These are phyloP conservation scores for Tephrocybe sp. DNA, from an alignment of 768 basidiomycete species.

Conservation along the genomic window DNA sequence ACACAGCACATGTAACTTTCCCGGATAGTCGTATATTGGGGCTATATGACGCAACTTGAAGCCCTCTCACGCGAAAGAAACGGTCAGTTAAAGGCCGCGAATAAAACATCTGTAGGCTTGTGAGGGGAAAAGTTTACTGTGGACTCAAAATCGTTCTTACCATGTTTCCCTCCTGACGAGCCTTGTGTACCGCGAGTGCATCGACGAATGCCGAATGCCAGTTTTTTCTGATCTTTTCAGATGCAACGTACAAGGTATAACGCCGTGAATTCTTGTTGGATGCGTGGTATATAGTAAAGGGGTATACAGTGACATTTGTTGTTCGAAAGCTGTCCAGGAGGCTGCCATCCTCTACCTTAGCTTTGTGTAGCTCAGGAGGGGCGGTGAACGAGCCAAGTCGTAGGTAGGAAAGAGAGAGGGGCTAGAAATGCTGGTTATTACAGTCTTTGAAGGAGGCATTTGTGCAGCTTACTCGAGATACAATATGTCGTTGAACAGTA, in stretches of 20 bases:
- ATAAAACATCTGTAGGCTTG: constrained; percentile 59
- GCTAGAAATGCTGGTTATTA: constrained; percentile 39
- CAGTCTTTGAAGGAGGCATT: background rate
- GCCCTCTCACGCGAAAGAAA: constrained; percentile 52
- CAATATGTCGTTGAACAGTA: constrained; percentile 46
- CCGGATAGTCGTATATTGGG: constrained; percentile 46
- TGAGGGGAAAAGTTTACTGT: background rate
- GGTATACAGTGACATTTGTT: constrained; percentile 57
- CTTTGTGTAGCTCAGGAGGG: constrained; percentile 61
- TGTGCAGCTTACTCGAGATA: constrained; percentile 56
- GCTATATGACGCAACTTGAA: constrained; percentile 24
- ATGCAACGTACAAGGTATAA: constrained; percentile 70
- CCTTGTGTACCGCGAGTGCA: constrained; percentile 61
- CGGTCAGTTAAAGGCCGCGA: constrained; percentile 55
- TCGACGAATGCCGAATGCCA: constrained; percentile 65
- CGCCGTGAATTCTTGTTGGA: constrained; percentile 50
- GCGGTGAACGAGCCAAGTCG: constrained; percentile 62
- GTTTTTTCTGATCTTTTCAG: constrained; percentile 53
- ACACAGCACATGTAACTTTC: constrained; percentile 52
- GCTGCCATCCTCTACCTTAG: constrained; percentile 54
- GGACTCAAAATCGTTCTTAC: constrained; percentile 33
- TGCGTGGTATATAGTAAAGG: constrained; percentile 77
- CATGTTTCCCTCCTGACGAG: constrained; percentile 69
- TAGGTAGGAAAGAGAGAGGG: constrained; percentile 78
- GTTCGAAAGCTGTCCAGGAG: constrained; percentile 55